Percentiles rank a stretch among this genome's conserved stretches.
phyloP scores from a whole-genome alignment of 768 basidiomycete genomes.

The Kwoniella heveanensis region DNA sequence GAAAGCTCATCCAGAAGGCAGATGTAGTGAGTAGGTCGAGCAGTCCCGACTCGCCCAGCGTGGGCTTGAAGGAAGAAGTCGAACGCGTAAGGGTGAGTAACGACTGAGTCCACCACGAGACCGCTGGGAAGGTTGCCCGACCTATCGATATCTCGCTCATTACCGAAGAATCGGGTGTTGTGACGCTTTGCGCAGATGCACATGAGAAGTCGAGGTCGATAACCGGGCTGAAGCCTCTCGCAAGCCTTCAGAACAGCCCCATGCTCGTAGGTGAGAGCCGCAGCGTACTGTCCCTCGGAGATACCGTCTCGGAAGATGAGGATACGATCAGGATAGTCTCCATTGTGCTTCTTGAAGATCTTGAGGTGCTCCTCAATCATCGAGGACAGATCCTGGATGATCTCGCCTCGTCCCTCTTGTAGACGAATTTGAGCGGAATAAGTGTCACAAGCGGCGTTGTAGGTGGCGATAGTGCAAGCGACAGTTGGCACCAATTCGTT shows the following conservation, averaged over 20 bases:
- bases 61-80: slow-evolving; percentile 56
- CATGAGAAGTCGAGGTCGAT: slow-evolving; percentile 41
- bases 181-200: slow-evolving; percentile 54
- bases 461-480: slow-evolving; percentile 56
- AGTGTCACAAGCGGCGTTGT: slow-evolving; percentile 41
- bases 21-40: slow-evolving; percentile 54
- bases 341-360: slow-evolving; percentile 47
- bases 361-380: slow-evolving; percentile 52
- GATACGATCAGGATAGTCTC: slow-evolving; percentile 44
- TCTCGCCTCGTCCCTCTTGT: slow-evolving; percentile 53
- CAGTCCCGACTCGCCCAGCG: slow-evolving; percentile 52
- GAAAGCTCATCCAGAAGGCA: slow-evolving; percentile 49
- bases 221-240: slow-evolving; percentile 24
- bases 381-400: slow-evolving; percentile 49
- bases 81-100: slow-evolving; percentile 53
- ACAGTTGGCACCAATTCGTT: slow-evolving; percentile 49
- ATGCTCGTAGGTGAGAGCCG: slow-evolving; percentile 51
- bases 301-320: slow-evolving; percentile 56
- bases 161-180: slow-evolving; percentile 52
- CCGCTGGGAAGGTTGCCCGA: slow-evolving; percentile 51
- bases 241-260: slow-evolving; percentile 49
- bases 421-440: slow-evolving; percentile 50
- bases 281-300: slow-evolving; percentile 54
- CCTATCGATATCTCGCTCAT: slow-evolving; percentile 35
- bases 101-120: slow-evolving; percentile 45